Evolutionary conservation across 192 early-diverging fungal species (phyloP).

Genomic region (Dissophora ornata): DNA sequence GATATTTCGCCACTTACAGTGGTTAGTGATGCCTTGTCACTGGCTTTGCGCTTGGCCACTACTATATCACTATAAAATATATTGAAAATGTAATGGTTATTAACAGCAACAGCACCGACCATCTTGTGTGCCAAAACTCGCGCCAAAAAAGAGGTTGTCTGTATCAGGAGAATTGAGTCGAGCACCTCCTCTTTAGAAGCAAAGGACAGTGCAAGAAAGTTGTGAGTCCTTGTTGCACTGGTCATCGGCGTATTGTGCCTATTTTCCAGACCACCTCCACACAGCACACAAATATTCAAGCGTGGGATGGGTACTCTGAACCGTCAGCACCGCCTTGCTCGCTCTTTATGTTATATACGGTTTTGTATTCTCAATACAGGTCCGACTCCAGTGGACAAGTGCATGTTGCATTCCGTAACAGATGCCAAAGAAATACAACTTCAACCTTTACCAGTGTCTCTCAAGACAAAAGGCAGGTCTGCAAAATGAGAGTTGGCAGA

Average conservation of each 20-base stretch:
- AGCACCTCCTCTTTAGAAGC: not conserved
- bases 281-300: not conserved
- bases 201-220: not conserved
- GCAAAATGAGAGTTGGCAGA: no score
- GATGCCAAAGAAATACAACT: no score
- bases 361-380: no score
- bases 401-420: no score
- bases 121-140: no score
- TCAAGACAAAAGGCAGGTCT: no score
- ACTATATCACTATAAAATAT: not conserved
- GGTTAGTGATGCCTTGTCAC: not conserved
- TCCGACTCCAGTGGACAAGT: no score
- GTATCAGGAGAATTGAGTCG: not conserved
- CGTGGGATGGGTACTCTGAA: not conserved
- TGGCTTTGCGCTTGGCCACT: not conserved
- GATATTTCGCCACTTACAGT: no score
- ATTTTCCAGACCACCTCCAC: not conserved
- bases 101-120: not conserved
- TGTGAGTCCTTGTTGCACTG: not conserved
- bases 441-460: no score
- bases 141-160: no score
- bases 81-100: not conserved
- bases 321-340: slow-evolving; percentile 6
- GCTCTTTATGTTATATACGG: no score
- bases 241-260: not conserved